phyloP scores from a whole-genome alignment of 2,329 filamentous ascomycete species.

The Trichoderma hamatum region DNA sequence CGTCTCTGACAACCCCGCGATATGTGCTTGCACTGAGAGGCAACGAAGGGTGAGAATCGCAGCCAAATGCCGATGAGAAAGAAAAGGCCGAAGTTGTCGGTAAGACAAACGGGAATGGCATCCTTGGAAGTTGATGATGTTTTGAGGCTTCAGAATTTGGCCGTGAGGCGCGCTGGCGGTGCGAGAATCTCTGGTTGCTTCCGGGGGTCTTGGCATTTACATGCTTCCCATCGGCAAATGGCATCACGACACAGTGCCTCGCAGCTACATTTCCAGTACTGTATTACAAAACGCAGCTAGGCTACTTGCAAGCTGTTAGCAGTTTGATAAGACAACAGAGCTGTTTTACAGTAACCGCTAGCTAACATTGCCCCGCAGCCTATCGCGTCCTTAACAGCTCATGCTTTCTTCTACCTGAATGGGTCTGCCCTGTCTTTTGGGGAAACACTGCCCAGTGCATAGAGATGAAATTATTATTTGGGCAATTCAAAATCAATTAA shows the following conservation, averaged over 20 bases:
- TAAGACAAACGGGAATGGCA: conserved; percentile 88
- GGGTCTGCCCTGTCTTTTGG: no score
- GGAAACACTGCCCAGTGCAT: no score
- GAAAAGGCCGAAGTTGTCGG: conserved; percentile 88
- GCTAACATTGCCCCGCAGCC: no score
- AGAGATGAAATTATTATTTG: no score
- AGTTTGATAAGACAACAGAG: no score
- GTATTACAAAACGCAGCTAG: background rate
- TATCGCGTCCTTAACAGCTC: no score
- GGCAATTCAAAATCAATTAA: no score
- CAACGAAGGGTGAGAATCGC: conserved; percentile 84
- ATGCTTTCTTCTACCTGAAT: no score
- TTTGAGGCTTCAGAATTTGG: background rate
- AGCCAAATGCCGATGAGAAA: conserved; percentile 76
- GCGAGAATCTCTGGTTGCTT: background rate
- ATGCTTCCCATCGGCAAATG: background rate
- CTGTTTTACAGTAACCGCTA: no score
- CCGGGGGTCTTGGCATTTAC: conserved; percentile 24
- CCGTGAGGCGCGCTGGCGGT: background rate
- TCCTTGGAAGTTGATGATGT: conserved; percentile 45
- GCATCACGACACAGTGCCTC: conserved; percentile 34
- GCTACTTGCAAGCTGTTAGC: no score
- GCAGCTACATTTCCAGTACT: background rate
- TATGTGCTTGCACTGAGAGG: conserved; percentile 80
- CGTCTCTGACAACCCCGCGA: conserved; percentile 79